A percentile compares a stretch with the other conserved stretches of the same genome.
phyloP scores from a whole-genome alignment of 331 rosid genomes.

The Dryas integrifolia region DNA sequence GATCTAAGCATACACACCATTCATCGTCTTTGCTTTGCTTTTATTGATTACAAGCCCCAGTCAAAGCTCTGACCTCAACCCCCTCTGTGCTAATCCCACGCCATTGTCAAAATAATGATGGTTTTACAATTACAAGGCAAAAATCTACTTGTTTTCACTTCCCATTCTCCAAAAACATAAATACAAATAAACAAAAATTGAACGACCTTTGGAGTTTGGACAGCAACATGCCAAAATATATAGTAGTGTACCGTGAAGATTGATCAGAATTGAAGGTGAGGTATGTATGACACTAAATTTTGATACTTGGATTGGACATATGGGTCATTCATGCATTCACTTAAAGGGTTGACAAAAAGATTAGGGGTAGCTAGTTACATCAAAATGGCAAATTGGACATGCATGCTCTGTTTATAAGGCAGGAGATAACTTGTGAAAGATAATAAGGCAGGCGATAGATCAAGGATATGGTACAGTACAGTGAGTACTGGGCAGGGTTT shows the following conservation, averaged over 20 bases:
- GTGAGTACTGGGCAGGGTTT: no score
- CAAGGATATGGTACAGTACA: no score
- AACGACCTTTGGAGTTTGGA: neutral
- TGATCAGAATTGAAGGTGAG: neutral
- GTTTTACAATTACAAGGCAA: neutral
- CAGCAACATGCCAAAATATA: slow-evolving; percentile 3
- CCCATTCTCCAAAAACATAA: neutral
- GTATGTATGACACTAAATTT: neutral
- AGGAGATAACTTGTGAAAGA: neutral
- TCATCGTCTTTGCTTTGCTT: no score
- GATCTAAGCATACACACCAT: neutral
- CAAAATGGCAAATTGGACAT: neutral
- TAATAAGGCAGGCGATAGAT: neutral
- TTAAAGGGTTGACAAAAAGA: neutral
- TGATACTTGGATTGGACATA: no score
- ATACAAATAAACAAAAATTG: neutral
- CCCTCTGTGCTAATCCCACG: neutral
- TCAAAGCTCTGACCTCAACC: slow-evolving; percentile 13
- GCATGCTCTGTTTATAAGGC: neutral
- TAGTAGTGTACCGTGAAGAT: neutral
- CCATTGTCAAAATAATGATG: neutral
- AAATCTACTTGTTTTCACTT: neutral
- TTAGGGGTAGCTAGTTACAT: neutral
- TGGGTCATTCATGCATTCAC: no score
- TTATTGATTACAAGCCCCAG: neutral